Conservation (phyloP, 192 early-diverging fungal species). For the Backusella macrospora region DNA sequence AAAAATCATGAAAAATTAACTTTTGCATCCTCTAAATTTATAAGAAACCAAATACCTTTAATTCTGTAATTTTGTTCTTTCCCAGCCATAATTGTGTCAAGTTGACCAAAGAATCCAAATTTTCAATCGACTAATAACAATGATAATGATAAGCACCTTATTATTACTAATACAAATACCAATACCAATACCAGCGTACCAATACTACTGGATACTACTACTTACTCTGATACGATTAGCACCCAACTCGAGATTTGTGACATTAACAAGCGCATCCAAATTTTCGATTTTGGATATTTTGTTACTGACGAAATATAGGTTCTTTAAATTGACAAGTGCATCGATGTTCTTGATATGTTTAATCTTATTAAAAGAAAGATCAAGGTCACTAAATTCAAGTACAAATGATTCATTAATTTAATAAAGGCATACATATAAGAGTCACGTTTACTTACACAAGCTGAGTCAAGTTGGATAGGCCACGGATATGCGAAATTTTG, state of each 20-base stretch:
- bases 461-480: constrained; percentile 57
- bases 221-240: constrained; percentile 89
- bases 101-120: constrained; percentile 76
- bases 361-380: constrained; percentile 97
- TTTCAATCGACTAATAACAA: constrained; percentile 70
- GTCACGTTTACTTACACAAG: constrained; percentile 53
- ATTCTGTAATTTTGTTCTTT: constrained; percentile 93
- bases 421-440: not conserved
- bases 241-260: constrained; percentile 91
- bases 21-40: not conserved
- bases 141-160: not conserved
- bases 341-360: constrained; percentile 73
- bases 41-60: constrained; percentile 56
- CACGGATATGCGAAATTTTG: constrained; percentile 75
- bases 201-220: not conserved
- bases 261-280: constrained; percentile 60
- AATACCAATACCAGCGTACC: not conserved
- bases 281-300: constrained; percentile 85
- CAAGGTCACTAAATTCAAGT: constrained; percentile 51
- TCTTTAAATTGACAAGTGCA: constrained; percentile 59
- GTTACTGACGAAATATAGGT: constrained; percentile 94
- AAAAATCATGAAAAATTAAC: not conserved
- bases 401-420: not conserved
- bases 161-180: not conserved
- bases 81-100: constrained; percentile 94